These are phyloP conservation scores for Fusarium sambucinum DNA, from an alignment of 2,329 filamentous ascomycete species.

Conservation along the genomic window DNA sequence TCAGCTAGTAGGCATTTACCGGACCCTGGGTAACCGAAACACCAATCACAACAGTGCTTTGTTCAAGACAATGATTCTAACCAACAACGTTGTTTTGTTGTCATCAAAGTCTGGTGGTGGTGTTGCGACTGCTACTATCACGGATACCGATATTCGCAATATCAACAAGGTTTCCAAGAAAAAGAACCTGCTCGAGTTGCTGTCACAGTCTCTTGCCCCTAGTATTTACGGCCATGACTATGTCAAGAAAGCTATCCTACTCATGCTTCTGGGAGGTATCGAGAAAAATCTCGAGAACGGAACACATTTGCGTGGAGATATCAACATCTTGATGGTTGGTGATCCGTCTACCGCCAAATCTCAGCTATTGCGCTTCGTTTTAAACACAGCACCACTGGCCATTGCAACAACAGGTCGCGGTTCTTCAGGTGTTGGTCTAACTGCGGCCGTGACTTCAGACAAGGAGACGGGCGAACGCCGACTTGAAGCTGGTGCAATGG, in stretches of 20 bases:
- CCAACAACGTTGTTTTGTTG: conserved; percentile 93
- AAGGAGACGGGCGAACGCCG: conserved; percentile 97
- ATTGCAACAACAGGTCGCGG: conserved; percentile 97
- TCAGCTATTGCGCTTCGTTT: conserved; percentile 94
- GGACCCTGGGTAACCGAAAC: conserved; percentile 94
- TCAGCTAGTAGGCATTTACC: conserved; percentile 95
- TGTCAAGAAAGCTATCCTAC: conserved; percentile 96
- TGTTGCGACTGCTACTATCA: conserved; percentile 90
- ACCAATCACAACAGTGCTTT: conserved; percentile 89
- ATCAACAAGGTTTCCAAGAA: conserved; percentile 98
- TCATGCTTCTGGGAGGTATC: conserved; percentile 95
- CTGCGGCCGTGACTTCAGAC: conserved; percentile 93
- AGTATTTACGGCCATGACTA: conserved; percentile 98
- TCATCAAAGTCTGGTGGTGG: conserved; percentile 97
- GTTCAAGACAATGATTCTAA: conserved; percentile 93
- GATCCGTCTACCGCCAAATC: conserved; percentile 99
- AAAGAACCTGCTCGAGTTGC: conserved; percentile 89
- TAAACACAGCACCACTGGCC: conserved; percentile 95
- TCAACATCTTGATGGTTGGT: conserved; percentile 99
- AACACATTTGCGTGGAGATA: conserved; percentile 96
- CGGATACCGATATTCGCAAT: conserved; percentile 96
- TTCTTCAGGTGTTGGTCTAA: conserved; percentile 97
- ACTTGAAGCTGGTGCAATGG: conserved; percentile 98
- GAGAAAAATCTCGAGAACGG: conserved; percentile 99
- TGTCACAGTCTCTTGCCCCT: conserved; percentile 93